Evolutionary conservation across 2,329 filamentous ascomycete species (phyloP).

Genomic region (Trichophyton simii): DNA sequence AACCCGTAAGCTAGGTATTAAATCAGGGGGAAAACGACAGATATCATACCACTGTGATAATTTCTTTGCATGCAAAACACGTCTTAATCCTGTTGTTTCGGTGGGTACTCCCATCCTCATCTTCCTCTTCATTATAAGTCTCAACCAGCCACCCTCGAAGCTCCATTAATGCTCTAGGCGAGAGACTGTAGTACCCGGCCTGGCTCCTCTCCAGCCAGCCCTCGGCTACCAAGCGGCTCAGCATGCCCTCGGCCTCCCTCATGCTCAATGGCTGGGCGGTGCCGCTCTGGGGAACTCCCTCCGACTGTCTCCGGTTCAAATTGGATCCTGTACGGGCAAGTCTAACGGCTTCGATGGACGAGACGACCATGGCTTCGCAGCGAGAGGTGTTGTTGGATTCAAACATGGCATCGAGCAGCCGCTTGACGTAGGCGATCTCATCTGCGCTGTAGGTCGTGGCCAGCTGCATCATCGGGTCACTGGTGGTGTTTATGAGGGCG

Average conservation of each 20-base stretch:
- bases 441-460: conserved; percentile 69
- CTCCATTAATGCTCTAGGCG: conserved; percentile 70
- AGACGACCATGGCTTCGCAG: conserved; percentile 75
- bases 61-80: conserved; percentile 78
- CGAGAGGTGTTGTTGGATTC: conserved; percentile 68
- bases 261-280: conserved; percentile 51
- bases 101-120: conserved; percentile 35
- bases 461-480: conserved; percentile 73
- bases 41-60: conserved; percentile 55
- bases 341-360: conserved; percentile 64
- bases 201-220: conserved; percentile 72
- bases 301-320: conserved; percentile 26
- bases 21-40: not conserved
- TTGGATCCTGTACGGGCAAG: conserved; percentile 32
- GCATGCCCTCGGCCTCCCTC: conserved; percentile 60
- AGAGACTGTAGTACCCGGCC: conserved; percentile 61
- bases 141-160: conserved; percentile 71
- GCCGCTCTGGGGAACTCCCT: conserved; percentile 35
- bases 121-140: conserved; percentile 68
- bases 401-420: conserved; percentile 83
- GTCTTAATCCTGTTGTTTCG: conserved; percentile 63
- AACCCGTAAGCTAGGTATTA: not conserved
- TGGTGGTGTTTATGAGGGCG: conserved; percentile 76
- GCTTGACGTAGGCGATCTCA: conserved; percentile 80
- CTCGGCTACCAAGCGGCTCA: conserved; percentile 59